These are phyloP conservation scores for Penicillium griseofulvum DNA, from an alignment of 2,329 filamentous ascomycete genomes.

Conservation along the genomic window DNA sequence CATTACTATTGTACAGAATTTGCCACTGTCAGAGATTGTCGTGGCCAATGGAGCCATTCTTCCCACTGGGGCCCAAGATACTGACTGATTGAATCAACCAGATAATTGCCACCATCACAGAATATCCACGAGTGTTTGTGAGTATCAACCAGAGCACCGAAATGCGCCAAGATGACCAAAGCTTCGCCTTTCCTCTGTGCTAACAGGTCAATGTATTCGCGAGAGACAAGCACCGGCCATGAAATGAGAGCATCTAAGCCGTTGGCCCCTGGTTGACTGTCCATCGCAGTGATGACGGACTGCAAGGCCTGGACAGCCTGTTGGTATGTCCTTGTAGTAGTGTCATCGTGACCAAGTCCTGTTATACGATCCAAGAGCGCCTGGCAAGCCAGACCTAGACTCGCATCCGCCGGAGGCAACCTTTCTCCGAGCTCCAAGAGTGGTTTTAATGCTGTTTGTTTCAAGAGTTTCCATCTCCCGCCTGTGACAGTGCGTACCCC, in stretches of 20 bases:
- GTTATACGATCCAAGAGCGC: slow-evolving; percentile 10
- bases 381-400: slow-evolving; percentile 4
- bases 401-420: slow-evolving; percentile 1
- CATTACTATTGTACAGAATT: background rate
- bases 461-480: slow-evolving; percentile 14
- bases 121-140: slow-evolving; percentile 37
- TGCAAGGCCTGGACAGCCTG: slow-evolving; percentile 12
- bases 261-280: background rate
- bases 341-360: slow-evolving; percentile 1
- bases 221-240: slow-evolving; percentile 31
- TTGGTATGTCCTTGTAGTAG: slow-evolving; percentile 3
- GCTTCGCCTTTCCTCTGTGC: slow-evolving; percentile 36
- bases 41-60: slow-evolving; percentile 30
- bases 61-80: slow-evolving; percentile 29
- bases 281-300: background rate
- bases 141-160: slow-evolving; percentile 37
- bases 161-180: slow-evolving; percentile 41
- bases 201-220: slow-evolving; percentile 31
- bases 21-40: background rate
- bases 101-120: slow-evolving; percentile 28
- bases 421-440: background rate
- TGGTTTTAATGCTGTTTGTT: slow-evolving; percentile 12
- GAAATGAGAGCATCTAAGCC: slow-evolving; percentile 2
- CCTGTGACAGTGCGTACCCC: slow-evolving; percentile 23
- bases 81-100: slow-evolving; percentile 23